Evolutionary conservation across 2,329 filamentous ascomycete genomes (phyloP), one percentile per base, ranked within the genome.

Genomic region (Venturia oleaginea): DNA sequence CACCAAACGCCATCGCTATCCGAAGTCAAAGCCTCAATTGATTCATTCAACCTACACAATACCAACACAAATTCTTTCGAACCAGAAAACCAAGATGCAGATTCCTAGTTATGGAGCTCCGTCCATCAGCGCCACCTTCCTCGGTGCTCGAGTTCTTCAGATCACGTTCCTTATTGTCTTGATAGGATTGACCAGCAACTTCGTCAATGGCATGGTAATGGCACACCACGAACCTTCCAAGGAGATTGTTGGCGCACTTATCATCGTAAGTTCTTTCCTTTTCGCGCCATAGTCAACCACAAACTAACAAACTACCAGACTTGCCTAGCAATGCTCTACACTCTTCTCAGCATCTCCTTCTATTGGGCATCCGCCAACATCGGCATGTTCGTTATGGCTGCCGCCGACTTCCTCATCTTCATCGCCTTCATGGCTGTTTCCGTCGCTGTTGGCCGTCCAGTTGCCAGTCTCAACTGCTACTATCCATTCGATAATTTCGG

Each of bases 181-280:
- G 68, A 88, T 96, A 68, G 91, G 91, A 57, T 84, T 96, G 74
- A 86, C 86, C 0, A 85, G 88, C 71, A 91, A 92, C 76, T 95
- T 96, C 76, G 87, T 96, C 71, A 82, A 86, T 30, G 83, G 90
- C 69, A 91, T 95, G 73, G 84, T 91, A 55, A 78, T 80, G 54
- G 83, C 81, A 27, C 82, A 86, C 67, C 83, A 87, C 64, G 80
- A 83, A 37, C 85, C 89, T 0, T 90, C 91, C 0, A 79, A 84
- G 62, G 85, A 92, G 59, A 80, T 97, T 27, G 84, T 96, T 37
- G 91, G 86, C 37, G 91, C 90, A 3, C 81, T 96, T 67, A 85
- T 85, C 66, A 85, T 96, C 68, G 92, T 96, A 83, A 72, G 90
- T 84, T 30, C 22, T 32, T 19, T 22, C 54, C 19, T 24, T 30